A percentile compares a stretch with the other conserved stretches of the same genome.
phyloP scores from a whole-genome alignment of 148 eudicot genomes.

The Spergularia marina region DNA sequence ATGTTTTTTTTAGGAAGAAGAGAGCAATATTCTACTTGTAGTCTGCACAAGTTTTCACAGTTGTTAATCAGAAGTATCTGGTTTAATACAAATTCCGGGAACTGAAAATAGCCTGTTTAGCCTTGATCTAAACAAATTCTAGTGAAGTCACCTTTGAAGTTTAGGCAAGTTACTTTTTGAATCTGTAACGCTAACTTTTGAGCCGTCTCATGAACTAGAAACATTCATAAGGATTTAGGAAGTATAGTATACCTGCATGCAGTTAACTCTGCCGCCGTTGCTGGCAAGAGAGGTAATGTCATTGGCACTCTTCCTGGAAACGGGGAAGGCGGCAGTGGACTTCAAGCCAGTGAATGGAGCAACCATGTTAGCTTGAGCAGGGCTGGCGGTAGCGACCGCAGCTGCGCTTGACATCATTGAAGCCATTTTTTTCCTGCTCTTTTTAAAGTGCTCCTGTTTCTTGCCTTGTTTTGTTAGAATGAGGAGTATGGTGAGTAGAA shows the following conservation, averaged over 20 bases:
- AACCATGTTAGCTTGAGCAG: conserved; percentile 44
- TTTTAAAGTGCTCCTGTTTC: not conserved
- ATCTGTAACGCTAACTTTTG: not conserved
- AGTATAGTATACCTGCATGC: conserved; percentile 38
- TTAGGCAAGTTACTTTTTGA: too few relatives aligned
- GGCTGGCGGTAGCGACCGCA: conserved; percentile 30
- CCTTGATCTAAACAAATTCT: too few relatives aligned
- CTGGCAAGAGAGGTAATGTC: conserved; percentile 39
- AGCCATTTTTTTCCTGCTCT: conserved; percentile 1
- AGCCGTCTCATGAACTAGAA: not conserved
- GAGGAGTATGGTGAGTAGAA: not conserved
- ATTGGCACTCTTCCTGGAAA: conserved; percentile 25
- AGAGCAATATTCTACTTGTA: too few relatives aligned
- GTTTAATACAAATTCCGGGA: too few relatives aligned
- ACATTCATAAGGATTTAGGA: not conserved
- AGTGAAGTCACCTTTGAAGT: too few relatives aligned
- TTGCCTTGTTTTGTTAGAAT: not conserved
- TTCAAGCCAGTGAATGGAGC: conserved; percentile 55
- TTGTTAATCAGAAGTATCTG: too few relatives aligned
- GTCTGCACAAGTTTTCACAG: too few relatives aligned
- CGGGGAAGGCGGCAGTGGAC: conserved; percentile 36
- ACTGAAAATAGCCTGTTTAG: too few relatives aligned
- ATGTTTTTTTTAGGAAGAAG: too few relatives aligned
- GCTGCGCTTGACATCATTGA: conserved; percentile 27
- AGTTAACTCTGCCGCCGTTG: conserved; percentile 50